phyloP scores from a whole-genome alignment of 2,329 filamentous ascomycete genomes.

The Talaromyces sp. region DNA sequence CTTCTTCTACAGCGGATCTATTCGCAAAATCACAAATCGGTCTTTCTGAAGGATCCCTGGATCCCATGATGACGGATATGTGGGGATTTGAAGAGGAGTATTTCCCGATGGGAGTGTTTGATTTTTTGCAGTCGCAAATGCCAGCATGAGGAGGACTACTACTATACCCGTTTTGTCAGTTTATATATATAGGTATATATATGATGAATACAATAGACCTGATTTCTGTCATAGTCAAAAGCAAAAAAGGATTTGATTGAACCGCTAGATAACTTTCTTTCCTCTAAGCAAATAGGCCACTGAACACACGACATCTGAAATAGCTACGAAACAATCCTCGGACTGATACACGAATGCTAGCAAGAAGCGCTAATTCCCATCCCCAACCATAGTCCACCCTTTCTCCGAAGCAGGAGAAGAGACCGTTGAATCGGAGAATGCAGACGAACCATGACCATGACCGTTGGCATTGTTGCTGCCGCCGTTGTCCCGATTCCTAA shows the following conservation, averaged over 20 bases:
- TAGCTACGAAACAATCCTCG: neutral
- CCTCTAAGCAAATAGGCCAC: neutral
- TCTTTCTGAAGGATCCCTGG: conserved; percentile 39
- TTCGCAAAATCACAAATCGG: conserved; percentile 27
- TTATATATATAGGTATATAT: conserved; percentile 9
- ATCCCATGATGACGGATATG: conserved; percentile 43
- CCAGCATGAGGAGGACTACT: conserved; percentile 32
- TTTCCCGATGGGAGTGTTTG: conserved; percentile 44
- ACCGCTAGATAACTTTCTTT: neutral
- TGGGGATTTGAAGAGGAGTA: conserved; percentile 45
- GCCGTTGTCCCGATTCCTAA: neutral
- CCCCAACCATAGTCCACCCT: conserved; percentile 11
- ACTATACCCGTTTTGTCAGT: neutral
- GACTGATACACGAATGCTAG: neutral
- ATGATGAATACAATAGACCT: neutral
- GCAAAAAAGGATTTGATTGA: neutral
- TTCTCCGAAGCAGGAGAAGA: neutral
- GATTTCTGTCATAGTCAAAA: neutral
- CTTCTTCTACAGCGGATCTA: conserved; percentile 22
- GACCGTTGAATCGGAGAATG: too few species aligned
- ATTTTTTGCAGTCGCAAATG: conserved; percentile 45
- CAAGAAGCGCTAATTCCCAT: neutral
- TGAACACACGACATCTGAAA: neutral
- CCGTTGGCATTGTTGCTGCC: neutral
- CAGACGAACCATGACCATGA: neutral